Evolutionary conservation across 1,284 basidiomycete species (phyloP).

Genomic region (Cystobasidiaceae sp.): DNA sequence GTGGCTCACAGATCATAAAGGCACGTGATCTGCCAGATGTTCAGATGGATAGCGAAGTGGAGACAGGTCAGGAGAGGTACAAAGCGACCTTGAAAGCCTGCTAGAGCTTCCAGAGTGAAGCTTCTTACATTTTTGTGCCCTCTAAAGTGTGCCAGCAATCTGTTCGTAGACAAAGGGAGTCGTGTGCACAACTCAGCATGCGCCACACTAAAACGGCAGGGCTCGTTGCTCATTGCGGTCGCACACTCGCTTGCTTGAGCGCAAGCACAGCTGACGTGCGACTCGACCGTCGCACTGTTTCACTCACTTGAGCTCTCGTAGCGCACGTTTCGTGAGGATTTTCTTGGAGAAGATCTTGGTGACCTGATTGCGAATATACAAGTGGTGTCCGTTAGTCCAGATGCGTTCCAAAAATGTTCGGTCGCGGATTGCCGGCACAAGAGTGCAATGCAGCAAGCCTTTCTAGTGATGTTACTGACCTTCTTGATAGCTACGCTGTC

Average conservation of each 20-base stretch:
- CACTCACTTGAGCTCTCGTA: conserved; percentile 80
- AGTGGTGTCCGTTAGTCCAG: no score
- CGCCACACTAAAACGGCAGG: no score
- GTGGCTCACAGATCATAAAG: conserved; percentile 79
- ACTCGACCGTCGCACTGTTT: no score
- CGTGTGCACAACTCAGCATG: no score
- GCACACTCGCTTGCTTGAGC: no score
- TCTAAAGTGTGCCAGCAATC: conserved; percentile 87
- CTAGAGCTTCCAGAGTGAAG: background rate
- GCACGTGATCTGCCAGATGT: conserved; percentile 51
- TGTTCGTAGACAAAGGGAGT: conserved; percentile 43
- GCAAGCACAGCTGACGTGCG: no score
- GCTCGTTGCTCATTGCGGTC: no score
- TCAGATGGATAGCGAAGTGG: background rate
- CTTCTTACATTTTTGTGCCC: conserved; percentile 84
- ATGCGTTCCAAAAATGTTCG: background rate
- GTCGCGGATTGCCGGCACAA: background rate
- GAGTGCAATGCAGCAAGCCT: background rate
- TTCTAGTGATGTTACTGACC: conserved; percentile 40
- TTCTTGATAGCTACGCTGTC: conserved; percentile 77
- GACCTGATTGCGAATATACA: conserved; percentile 53
- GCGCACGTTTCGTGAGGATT: conserved; percentile 91
- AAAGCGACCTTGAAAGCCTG: no score
- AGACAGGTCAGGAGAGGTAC: background rate
- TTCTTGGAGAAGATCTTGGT: conserved; percentile 96